These are phyloP conservation scores for Collybia sordida DNA, from an alignment of 768 basidiomycete species.

Conservation along the genomic window DNA sequence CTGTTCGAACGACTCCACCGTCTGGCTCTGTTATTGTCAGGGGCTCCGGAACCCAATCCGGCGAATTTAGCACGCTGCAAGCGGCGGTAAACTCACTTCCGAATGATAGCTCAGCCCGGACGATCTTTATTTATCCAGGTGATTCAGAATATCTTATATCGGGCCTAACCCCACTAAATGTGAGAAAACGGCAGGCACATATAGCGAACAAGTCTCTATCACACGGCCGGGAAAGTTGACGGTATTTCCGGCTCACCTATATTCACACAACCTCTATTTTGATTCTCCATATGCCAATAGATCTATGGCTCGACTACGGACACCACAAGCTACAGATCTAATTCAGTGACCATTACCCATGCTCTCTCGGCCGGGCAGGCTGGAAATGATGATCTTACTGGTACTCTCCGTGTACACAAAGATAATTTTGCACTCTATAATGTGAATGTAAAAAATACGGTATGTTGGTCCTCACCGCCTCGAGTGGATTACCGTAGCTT, in stretches of 20 bases:
- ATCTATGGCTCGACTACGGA: slow-evolving; percentile 30
- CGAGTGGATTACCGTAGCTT: neutral
- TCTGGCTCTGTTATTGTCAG: slow-evolving; percentile 39
- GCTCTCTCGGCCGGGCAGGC: slow-evolving; percentile 23
- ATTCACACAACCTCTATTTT: too few relatives aligned
- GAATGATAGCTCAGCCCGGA: slow-evolving; percentile 30
- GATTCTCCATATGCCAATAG: slow-evolving; percentile 5
- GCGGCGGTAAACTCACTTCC: slow-evolving; percentile 38
- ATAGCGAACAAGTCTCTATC: slow-evolving; percentile 41
- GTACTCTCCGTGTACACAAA: slow-evolving; percentile 29
- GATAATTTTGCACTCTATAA: slow-evolving; percentile 31
- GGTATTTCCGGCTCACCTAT: slow-evolving; percentile 12
- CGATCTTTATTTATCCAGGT: slow-evolving; percentile 47
- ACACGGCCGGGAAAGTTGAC: slow-evolving; percentile 40
- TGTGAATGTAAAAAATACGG: slow-evolving; percentile 28
- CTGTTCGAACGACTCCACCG: slow-evolving; percentile 36
- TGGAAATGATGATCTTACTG: slow-evolving; percentile 27
- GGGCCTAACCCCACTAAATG: neutral
- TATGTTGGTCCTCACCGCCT: slow-evolving; percentile 4
- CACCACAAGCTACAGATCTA: slow-evolving; percentile 23
- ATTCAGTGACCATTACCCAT: slow-evolving; percentile 27
- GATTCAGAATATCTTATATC: neutral
- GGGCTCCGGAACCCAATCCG: slow-evolving; percentile 30
- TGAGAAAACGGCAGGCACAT: slow-evolving; percentile 24
- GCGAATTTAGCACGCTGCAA: slow-evolving; percentile 36